phyloP scores from a whole-genome alignment of 768 basidiomycete genomes.

The Panellus pusillus region DNA sequence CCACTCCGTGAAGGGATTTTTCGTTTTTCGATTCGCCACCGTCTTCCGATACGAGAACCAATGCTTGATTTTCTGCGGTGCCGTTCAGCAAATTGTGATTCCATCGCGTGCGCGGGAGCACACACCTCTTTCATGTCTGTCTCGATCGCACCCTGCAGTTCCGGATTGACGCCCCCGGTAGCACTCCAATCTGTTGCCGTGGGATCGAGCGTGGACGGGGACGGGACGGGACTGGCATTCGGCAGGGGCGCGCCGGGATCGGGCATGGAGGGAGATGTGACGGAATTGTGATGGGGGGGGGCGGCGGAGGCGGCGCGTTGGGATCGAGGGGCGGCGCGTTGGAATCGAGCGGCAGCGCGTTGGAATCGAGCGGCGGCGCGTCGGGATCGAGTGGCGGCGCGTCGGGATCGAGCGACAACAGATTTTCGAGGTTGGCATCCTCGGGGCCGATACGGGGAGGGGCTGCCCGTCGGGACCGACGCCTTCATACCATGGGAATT shows the following conservation, averaged over 20 bases:
- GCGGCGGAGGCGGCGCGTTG: no score
- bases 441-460: not conserved
- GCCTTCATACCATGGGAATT: not conserved
- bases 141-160: not conserved
- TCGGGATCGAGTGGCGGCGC: not conserved
- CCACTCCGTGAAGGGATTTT: not conserved
- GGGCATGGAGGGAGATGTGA: no score
- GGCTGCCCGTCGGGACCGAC: not conserved
- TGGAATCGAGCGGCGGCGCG: no score
- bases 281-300: no score
- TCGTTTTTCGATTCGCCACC: not conserved
- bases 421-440: not conserved
- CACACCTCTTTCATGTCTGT: not conserved
- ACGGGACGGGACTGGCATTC: no score
- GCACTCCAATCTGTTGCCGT: not conserved
- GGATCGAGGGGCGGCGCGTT: no score
- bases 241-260: no score
- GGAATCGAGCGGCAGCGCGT: no score
- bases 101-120: no score
- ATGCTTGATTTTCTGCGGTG: not conserved
- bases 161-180: not conserved
- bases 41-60: slow-evolving; percentile 2
- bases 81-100: no score
- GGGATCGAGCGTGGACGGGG: no score
- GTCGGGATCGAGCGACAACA: not conserved